A percentile compares a stretch with the other conserved stretches of the same genome.
Conservation (phyloP, 768 basidiomycete genomes). For the Sporobolomyces pararoseus region DNA sequence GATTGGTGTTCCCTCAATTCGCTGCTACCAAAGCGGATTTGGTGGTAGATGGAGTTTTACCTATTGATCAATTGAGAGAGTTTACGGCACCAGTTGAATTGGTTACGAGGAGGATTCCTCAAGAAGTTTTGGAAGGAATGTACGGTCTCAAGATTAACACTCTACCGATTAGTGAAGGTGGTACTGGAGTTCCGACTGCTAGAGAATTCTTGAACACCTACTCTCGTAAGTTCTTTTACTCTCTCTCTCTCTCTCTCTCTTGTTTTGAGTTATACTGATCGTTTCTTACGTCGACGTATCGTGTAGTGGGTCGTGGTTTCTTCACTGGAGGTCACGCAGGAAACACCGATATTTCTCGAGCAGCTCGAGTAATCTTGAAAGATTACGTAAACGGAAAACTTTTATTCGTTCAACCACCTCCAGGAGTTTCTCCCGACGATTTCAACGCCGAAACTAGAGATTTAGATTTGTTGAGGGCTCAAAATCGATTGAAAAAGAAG, state of each 20-base stretch:
- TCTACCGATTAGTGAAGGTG: conserved; percentile 70
- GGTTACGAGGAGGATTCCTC: conserved; percentile 72
- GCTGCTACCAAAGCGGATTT: conserved; percentile 93
- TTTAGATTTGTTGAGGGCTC: conserved; percentile 56
- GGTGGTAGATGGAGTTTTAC: conserved; percentile 92
- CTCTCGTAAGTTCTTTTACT: conserved; percentile 66
- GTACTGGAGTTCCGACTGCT: conserved; percentile 63
- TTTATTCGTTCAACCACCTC: conserved; percentile 83
- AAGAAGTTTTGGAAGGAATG: conserved; percentile 75
- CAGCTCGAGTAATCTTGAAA: conserved; percentile 87
- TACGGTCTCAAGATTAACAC: conserved; percentile 78
- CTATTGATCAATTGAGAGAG: conserved; percentile 95
- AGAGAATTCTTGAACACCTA: conserved; percentile 81
- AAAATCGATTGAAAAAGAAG: conserved; percentile 68
- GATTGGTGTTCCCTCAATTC: conserved; percentile 96
- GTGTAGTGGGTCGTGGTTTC: conserved; percentile 82
- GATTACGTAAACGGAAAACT: conserved; percentile 95
- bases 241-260: neutral
- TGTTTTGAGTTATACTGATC: neutral
- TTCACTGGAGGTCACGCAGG: conserved; percentile 82
- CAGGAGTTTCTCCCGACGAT: conserved; percentile 57
- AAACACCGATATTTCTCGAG: conserved; percentile 92
- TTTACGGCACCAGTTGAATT: conserved; percentile 78
- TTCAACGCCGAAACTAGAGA: conserved; percentile 74
- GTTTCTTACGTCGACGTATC: conserved; percentile 32